Conservation (phyloP, 202 grass and related monocot species). For the Brachypodium distachyon region DNA sequence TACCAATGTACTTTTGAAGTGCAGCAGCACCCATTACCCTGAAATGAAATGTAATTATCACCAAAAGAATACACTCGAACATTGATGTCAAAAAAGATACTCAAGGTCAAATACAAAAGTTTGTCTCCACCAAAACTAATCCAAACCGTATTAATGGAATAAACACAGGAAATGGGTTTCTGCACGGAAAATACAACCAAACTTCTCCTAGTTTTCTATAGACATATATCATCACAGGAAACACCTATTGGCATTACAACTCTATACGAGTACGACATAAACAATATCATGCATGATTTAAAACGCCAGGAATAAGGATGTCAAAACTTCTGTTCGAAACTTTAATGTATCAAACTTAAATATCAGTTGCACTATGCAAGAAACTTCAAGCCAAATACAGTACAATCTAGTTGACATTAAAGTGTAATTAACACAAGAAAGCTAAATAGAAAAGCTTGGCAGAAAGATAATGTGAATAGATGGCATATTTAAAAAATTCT, state of each 20-base stretch:
- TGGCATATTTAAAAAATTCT: conserved; percentile 13
- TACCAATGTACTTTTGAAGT: conserved; percentile 88
- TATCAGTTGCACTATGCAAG: neutral
- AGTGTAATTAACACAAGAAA: neutral
- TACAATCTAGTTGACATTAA: neutral
- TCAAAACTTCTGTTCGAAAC: neutral
- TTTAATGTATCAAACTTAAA: conserved; percentile 1
- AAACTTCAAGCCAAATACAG: conserved; percentile 5
- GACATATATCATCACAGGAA: neutral
- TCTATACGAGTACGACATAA: neutral
- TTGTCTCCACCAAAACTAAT: neutral
- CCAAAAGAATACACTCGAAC: neutral
- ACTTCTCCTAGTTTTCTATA: neutral
- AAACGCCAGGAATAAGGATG: conserved; percentile 3
- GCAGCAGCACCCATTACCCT: conserved; percentile 75
- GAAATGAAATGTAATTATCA: conserved; percentile 15
- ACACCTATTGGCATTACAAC: neutral
- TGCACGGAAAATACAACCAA: neutral
- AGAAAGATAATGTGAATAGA: conserved; percentile 12
- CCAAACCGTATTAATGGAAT: neutral
- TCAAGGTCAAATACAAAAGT: neutral
- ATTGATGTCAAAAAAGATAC: neutral
- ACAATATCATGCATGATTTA: neutral
- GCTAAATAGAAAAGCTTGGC: neutral
- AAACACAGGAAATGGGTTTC: neutral